Conservation (phyloP, 164 flowering plant species). For the Litsea cubeba region DNA sequence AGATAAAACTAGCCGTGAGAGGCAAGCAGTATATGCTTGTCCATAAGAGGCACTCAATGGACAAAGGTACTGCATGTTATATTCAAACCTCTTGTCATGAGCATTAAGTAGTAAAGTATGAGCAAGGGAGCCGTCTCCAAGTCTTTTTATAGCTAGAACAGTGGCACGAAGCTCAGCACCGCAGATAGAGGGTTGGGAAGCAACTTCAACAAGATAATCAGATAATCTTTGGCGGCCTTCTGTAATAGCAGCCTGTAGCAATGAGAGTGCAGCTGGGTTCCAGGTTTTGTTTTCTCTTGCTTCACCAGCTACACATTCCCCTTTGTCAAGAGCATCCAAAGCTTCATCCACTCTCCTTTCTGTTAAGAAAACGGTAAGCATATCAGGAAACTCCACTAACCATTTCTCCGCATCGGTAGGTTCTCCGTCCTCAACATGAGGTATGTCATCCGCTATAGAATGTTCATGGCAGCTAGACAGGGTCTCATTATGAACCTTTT, state of each 20-base stretch:
- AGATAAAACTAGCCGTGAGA: constrained; percentile 86
- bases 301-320: constrained; percentile 53
- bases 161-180: constrained; percentile 84
- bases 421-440: constrained; percentile 39
- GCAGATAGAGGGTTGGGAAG: constrained; percentile 84
- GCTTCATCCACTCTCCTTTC: constrained; percentile 95
- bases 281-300: constrained; percentile 46
- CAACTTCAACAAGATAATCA: constrained; percentile 87
- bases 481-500: constrained; percentile 68
- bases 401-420: constrained; percentile 69
- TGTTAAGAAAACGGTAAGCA: constrained; percentile 80
- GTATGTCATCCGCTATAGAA: constrained; percentile 22
- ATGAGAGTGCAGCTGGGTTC: constrained; percentile 32
- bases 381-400: constrained; percentile 71
- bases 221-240: constrained; percentile 71
- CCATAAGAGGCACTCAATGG: constrained; percentile 87
- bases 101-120: constrained; percentile 77
- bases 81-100: constrained; percentile 68
- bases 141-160: constrained; percentile 78
- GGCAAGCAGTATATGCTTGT: constrained; percentile 86
- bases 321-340: constrained; percentile 75
- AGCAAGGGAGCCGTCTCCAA: constrained; percentile 95
- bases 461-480: constrained; percentile 36
- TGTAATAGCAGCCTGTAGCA: constrained; percentile 52
- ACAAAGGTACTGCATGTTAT: constrained; percentile 66